Base-by-base conservation (phyloP, 768 basidiomycete species). In the Termitomyces titanicus region DNA sequence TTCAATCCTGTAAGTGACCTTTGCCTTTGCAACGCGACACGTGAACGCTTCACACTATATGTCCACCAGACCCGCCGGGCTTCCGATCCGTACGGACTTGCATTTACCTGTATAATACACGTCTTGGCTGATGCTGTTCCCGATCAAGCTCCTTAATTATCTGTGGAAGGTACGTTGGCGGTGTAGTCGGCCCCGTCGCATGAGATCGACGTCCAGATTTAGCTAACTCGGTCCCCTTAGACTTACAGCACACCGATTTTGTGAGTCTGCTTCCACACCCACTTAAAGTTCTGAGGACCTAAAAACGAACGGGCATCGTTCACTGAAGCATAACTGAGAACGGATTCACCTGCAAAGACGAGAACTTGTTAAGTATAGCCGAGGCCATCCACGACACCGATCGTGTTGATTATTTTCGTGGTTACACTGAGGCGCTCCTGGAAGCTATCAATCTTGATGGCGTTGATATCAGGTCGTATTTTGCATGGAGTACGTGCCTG, bases 271-370 rank as follows among this genome's bases (percentile, higher is more conserved):
- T 35, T 38, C 12, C 24, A 38, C 25, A 22, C 12, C 25, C 15
- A 13, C 3, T 20, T 20, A 33, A 35, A 9, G 24, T 5, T 22
- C 27, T 22, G 34, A 15, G 33, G 11, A 11, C 25, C 12, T 29
- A 18, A 35, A 51, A 54, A 20, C 18, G 20, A 25, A 55, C 15
- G 34, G 12, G 10, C 27, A 9, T 17, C 18, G 20, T 33, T 15
- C 44, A 54, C 24, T 47, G n/a, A 18, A 84, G 83, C 61, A 79
- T 87, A 18, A 88, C 84, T 1, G 85, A 89, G 68, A 88, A 88
- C 64, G 84, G 85, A 0, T 86, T 86, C 61, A 75, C 84, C 1
- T 80, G 84, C 45, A 85, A 83, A 66, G 76, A 80, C 57, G 86
- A 88, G 63, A 73, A 72, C 62, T 64, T 55, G 25, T 70, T 76